Percentiles rank a stretch among this genome's conserved stretches.
Conservation (phyloP, 495 filamentous ascomycete genomes). For the Talaromyces thailandensis region DNA sequence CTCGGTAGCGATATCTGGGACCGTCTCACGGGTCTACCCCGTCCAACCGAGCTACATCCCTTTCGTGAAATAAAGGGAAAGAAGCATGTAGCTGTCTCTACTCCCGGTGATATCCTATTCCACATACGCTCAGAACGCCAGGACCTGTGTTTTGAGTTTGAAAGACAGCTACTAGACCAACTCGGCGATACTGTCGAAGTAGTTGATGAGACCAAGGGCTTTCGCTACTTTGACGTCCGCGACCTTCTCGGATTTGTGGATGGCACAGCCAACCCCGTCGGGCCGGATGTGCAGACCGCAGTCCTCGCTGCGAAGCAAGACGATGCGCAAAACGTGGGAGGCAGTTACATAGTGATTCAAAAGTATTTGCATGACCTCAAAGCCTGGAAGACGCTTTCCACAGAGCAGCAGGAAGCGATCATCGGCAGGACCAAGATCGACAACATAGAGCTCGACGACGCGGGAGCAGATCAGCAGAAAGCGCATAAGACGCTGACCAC, state of each 20-base stretch:
- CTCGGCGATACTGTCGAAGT: conserved; percentile 37
- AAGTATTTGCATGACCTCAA: conserved; percentile 49
- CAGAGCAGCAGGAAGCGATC: conserved; percentile 45
- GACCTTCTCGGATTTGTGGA: conserved; percentile 53
- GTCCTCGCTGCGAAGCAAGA: conserved; percentile 39
- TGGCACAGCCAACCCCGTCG: conserved; percentile 49
- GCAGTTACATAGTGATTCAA: conserved; percentile 50
- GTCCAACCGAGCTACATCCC: conserved; percentile 42
- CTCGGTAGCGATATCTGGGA: conserved; percentile 45
- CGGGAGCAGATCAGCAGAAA: conserved; percentile 31
- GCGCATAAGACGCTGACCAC: conserved; percentile 47
- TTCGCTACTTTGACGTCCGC: conserved; percentile 51
- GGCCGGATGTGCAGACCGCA: conserved; percentile 31
- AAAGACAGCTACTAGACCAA: conserved; percentile 40
- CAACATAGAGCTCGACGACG: conserved; percentile 47
- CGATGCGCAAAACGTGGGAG: conserved; percentile 21
- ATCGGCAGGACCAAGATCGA: conserved; percentile 49
- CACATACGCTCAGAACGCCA: conserved; percentile 48
- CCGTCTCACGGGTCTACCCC: conserved; percentile 29
- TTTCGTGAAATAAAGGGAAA: conserved; percentile 37
- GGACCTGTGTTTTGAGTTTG: conserved; percentile 51
- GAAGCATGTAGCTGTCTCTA: conserved; percentile 38
- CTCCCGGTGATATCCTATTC: conserved; percentile 47
- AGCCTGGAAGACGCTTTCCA: conserved; percentile 33
- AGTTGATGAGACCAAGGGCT: conserved; percentile 45